Conservation (phyloP, 1,284 basidiomycete genomes). For the Boletus semigastroideus region DNA sequence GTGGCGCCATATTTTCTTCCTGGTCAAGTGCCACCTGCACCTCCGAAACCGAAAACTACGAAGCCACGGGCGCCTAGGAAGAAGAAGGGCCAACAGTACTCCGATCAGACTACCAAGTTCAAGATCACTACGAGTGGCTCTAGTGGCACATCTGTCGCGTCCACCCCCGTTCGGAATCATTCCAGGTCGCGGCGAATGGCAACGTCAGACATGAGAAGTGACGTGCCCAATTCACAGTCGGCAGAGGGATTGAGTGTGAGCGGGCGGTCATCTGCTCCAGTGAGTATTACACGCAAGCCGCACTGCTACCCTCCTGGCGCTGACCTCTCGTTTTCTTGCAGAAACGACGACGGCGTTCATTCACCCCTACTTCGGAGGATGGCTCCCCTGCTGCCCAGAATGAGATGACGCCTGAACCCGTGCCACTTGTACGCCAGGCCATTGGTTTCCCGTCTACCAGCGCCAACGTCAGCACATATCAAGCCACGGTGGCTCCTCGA, state of each 20-base stretch:
- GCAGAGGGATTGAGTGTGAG: too few species aligned
- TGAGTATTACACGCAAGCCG: conserved; percentile 24
- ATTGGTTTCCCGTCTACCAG: conserved; percentile 46
- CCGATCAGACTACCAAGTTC: conserved; percentile 26
- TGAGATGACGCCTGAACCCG: conserved; percentile 43
- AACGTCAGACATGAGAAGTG: too few species aligned
- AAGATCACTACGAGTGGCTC: conserved; percentile 16
- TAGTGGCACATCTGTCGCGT: conserved; percentile 18
- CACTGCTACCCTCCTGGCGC: neutral
- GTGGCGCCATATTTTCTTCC: conserved; percentile 45
- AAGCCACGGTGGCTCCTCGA: conserved; percentile 36
- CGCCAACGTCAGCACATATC: conserved; percentile 43
- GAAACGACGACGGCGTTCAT: conserved; percentile 43
- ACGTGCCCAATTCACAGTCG: too few species aligned
- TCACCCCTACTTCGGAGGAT: conserved; percentile 54
- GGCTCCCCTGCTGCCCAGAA: conserved; percentile 39
- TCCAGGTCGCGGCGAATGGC: too few species aligned
- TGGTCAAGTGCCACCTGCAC: conserved; percentile 44
- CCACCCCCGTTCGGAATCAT: too few species aligned
- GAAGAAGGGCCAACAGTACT: conserved; percentile 28
- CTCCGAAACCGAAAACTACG: conserved; percentile 29
- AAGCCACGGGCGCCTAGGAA: conserved; percentile 27
- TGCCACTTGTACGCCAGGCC: conserved; percentile 53
- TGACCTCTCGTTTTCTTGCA: conserved; percentile 11
- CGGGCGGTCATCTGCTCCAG: conserved; percentile 30